Evolutionary conservation across 768 basidiomycete genomes (phyloP).

Genomic region (Collybia mongolica): DNA sequence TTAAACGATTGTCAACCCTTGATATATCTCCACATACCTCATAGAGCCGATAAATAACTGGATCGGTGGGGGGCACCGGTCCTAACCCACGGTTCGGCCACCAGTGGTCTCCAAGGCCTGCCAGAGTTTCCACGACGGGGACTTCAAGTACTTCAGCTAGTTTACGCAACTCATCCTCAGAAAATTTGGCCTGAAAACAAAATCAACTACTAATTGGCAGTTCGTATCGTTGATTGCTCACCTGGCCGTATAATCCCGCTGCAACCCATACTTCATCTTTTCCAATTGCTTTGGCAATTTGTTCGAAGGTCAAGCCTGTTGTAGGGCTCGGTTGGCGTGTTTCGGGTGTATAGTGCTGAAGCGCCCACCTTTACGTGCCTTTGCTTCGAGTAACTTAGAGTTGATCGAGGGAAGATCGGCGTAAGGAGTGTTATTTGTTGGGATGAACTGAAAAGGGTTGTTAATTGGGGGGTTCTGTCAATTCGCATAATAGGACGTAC

Average conservation of each 20-base stretch:
- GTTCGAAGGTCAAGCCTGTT: slow-evolving; percentile 66
- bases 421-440: slow-evolving; percentile 41
- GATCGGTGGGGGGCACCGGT: slow-evolving; percentile 73
- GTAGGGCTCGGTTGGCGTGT: neutral
- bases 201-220: neutral
- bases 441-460: slow-evolving; percentile 17
- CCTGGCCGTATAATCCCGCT: slow-evolving; percentile 80
- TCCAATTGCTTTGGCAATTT: slow-evolving; percentile 61
- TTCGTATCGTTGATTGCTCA: slow-evolving; percentile 16
- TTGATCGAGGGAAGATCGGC: slow-evolving; percentile 52
- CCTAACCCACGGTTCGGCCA: slow-evolving; percentile 74
- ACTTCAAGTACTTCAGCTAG: slow-evolving; percentile 53
- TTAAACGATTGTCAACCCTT: no score
- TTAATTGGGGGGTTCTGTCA: no score
- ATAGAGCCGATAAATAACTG: slow-evolving; percentile 78
- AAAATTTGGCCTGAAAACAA: slow-evolving; percentile 64
- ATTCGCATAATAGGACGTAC: slow-evolving; percentile 6
- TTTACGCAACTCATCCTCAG: slow-evolving; percentile 53
- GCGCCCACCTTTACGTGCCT: slow-evolving; percentile 59
- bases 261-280: slow-evolving; percentile 84
- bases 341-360: neutral
- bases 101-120: slow-evolving; percentile 62
- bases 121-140: slow-evolving; percentile 32
- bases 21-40: slow-evolving; percentile 48
- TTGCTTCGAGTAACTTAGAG: slow-evolving; percentile 57